A percentile compares a stretch with the other conserved stretches of the same genome.
These are phyloP conservation scores for Trifolium dubium DNA, from an alignment of 306 rosid genomes.

Conservation along the genomic window DNA sequence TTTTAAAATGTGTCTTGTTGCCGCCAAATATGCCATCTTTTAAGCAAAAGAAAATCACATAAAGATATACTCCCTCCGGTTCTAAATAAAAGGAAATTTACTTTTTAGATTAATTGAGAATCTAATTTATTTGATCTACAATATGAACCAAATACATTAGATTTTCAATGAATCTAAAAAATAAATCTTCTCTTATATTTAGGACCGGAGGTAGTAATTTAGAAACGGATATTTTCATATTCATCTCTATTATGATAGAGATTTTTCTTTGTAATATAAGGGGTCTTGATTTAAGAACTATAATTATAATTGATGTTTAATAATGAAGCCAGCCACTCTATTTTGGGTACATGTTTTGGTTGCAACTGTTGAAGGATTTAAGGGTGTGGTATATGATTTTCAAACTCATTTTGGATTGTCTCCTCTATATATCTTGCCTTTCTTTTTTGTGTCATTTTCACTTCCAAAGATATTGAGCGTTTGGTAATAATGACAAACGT, in stretches of 20 bases:
- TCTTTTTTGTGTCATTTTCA: constrained; percentile 41
- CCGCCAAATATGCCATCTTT: constrained; percentile 41
- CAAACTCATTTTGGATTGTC: constrained; percentile 34
- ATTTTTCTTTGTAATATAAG: background rate
- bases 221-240: constrained; percentile 5
- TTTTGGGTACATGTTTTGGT: constrained; percentile 41
- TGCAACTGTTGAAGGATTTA: constrained; percentile 39
- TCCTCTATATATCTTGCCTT: constrained; percentile 23
- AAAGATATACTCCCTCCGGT: too few species aligned
- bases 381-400: constrained; percentile 34
- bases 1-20: constrained; percentile 42
- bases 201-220: too few species aligned
- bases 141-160: too few species aligned
- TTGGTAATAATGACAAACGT: background rate
- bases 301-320: constrained; percentile 42
- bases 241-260: constrained; percentile 1
- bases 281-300: background rate
- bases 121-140: too few species aligned
- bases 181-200: too few species aligned
- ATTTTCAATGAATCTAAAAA: too few species aligned
- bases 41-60: constrained; percentile 28
- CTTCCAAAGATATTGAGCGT: background rate
- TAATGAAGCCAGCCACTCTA: constrained; percentile 43
- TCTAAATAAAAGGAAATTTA: too few species aligned
- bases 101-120: too few species aligned